These are phyloP conservation scores for Rosa persica DNA, from an alignment of 306 rosid genomes.

Conservation along the genomic window DNA sequence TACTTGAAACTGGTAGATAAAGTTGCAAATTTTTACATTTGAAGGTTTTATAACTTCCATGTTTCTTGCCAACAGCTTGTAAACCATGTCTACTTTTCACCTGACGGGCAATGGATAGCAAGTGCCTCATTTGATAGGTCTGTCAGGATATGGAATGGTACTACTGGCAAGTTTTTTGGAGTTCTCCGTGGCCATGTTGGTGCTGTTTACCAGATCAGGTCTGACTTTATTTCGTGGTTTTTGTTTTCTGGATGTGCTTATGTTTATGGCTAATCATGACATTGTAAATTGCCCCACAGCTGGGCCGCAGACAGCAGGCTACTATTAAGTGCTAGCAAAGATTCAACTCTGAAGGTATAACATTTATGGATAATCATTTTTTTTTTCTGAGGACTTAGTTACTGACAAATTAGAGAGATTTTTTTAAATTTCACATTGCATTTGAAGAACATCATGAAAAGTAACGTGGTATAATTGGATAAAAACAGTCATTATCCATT, in stretches of 20 bases:
- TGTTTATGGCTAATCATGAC: conserved; percentile 23
- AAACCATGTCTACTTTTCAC: conserved; percentile 90
- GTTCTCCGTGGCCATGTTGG: conserved; percentile 93
- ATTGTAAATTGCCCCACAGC: conserved; percentile 45
- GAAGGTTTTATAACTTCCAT: conserved; percentile 12
- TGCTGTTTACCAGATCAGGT: conserved; percentile 95
- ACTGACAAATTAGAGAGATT: neutral
- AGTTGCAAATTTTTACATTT: conserved; percentile 17
- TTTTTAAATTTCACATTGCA: neutral
- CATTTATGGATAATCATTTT: neutral
- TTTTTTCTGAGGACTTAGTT: neutral
- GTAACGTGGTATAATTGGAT: neutral
- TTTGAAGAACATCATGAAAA: neutral
- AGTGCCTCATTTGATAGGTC: conserved; percentile 96
- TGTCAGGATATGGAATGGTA: conserved; percentile 84
- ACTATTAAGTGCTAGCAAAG: conserved; percentile 89
- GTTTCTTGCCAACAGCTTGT: conserved; percentile 59
- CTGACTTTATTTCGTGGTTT: conserved; percentile 12
- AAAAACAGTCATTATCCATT: neutral
- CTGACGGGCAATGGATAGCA: conserved; percentile 98
- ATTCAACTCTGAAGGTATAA: conserved; percentile 84
- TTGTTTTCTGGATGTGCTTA: neutral
- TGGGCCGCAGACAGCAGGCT: conserved; percentile 99
- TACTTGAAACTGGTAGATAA: neutral
- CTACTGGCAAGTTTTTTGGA: conserved; percentile 75